A percentile compares a stretch with the other conserved stretches of the same genome.
These are phyloP conservation scores for Cutaneotrichosporon sp. DNA, from an alignment of 1,284 basidiomycete genomes.

Conservation along the genomic window DNA sequence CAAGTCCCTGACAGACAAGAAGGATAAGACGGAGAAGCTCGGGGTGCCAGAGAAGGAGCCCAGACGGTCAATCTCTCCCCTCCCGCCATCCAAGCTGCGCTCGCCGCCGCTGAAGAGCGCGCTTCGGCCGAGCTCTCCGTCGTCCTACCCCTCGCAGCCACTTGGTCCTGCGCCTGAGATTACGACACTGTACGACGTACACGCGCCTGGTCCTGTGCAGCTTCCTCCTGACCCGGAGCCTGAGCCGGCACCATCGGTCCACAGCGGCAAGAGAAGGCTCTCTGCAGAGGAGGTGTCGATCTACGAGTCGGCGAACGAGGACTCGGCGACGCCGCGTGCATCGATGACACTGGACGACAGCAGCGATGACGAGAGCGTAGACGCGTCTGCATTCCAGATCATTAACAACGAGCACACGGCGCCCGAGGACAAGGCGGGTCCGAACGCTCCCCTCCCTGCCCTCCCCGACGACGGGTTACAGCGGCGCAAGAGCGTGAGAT, in stretches of 20 bases:
- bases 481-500: conserved; percentile 48
- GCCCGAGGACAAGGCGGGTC: not conserved
- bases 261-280: not conserved
- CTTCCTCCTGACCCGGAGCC: conserved; percentile 25
- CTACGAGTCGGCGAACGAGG: conserved; percentile 50
- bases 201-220: conserved; percentile 46
- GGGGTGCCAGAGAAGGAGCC: conserved; percentile 1
- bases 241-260: conserved; percentile 9
- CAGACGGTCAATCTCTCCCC: conserved; percentile 28
- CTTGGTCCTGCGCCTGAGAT: conserved; percentile 11
- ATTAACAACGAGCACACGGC: conserved; percentile 43
- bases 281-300: conserved; percentile 39
- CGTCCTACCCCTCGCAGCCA: conserved; percentile 17
- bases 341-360: conserved; percentile 24
- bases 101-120: conserved; percentile 52
- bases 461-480: conserved; percentile 15
- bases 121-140: conserved; percentile 44
- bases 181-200: conserved; percentile 40
- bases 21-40: conserved; percentile 10
- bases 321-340: conserved; percentile 19
- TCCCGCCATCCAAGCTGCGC: conserved; percentile 44
- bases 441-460: no score
- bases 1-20: conserved; percentile 19
- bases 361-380: conserved; percentile 36
- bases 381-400: conserved; percentile 36